Conservation (phyloP, 1,139 yeast species). For the Yamadazyma atmosphaerica region DNA sequence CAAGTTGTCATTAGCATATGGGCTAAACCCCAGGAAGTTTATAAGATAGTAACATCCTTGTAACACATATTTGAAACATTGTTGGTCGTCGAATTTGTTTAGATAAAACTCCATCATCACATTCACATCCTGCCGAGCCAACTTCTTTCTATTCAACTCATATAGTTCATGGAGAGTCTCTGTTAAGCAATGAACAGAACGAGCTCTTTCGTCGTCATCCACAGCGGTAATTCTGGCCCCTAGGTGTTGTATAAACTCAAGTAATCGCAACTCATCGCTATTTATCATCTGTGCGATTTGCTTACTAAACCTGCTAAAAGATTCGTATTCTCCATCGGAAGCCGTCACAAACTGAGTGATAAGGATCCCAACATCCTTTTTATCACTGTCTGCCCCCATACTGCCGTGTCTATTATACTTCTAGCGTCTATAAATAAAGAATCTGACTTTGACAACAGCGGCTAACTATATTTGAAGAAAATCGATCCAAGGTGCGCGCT, state of each 20-base stretch:
- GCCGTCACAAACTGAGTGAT: constrained; percentile 40
- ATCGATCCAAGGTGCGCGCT: too few relatives aligned
- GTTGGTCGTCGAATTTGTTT: constrained; percentile 66
- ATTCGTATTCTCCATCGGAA: constrained; percentile 25
- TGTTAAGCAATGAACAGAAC: constrained; percentile 61
- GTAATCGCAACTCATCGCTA: constrained; percentile 25
- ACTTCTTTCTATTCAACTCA: constrained; percentile 20
- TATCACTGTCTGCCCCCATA: not conserved
- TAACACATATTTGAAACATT: constrained; percentile 53
- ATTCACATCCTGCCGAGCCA: constrained; percentile 62
- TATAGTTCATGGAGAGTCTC: constrained; percentile 42
- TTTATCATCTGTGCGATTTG: constrained; percentile 26
- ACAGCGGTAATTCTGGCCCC: constrained; percentile 66
- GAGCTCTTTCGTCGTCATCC: constrained; percentile 49
- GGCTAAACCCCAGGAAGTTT: constrained; percentile 45
- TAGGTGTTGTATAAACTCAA: constrained; percentile 36
- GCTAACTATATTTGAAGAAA: too few relatives aligned
- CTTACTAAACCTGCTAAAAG: constrained; percentile 17
- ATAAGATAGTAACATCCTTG: constrained; percentile 56
- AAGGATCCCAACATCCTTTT: constrained; percentile 17
- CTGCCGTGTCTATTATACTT: not conserved
- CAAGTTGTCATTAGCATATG: constrained; percentile 23
- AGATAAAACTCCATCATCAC: constrained; percentile 67
- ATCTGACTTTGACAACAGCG: too few relatives aligned
- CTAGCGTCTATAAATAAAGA: too few relatives aligned